phyloP scores from a whole-genome alignment of 352 stramenopile genomes.

The Discostella stelligera region DNA sequence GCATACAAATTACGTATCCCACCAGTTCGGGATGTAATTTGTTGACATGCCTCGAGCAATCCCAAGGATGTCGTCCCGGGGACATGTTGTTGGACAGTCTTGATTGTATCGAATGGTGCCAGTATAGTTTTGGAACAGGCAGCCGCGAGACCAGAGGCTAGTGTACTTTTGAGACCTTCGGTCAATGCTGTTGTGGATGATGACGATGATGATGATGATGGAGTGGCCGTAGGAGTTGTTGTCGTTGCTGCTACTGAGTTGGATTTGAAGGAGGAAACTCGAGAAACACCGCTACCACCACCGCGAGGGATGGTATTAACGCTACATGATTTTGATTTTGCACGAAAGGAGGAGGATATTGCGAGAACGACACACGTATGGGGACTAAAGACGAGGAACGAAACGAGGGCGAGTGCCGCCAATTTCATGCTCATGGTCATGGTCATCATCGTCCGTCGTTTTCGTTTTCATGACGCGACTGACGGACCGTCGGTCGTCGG shows the following conservation, averaged over 20 bases:
- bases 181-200: slow-evolving; percentile 35
- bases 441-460: background rate
- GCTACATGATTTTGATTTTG: background rate
- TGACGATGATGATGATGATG: background rate
- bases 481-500: background rate
- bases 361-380: background rate
- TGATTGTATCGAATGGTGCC: slow-evolving; percentile 86
- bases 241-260: slow-evolving; percentile 1
- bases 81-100: slow-evolving; percentile 84
- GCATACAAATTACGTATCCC: slow-evolving; percentile 75
- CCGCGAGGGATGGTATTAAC: background rate
- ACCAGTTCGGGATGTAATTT: slow-evolving; percentile 53
- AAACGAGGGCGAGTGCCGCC: background rate
- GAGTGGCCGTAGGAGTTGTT: background rate
- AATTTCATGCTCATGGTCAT: background rate
- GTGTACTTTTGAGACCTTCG: slow-evolving; percentile 72
- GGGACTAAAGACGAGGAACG: background rate
- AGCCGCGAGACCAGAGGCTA: slow-evolving; percentile 69
- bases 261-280: background rate
- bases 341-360: background rate
- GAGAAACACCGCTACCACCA: background rate
- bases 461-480: no score
- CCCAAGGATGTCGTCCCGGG: slow-evolving; percentile 44
- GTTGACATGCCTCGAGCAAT: slow-evolving; percentile 54
- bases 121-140: slow-evolving; percentile 84